Percentiles rank a stretch among this genome's conserved stretches.
phyloP scores from a whole-genome alignment of 192 early-diverging fungal species.

The Pecoramyces ruminantium region DNA sequence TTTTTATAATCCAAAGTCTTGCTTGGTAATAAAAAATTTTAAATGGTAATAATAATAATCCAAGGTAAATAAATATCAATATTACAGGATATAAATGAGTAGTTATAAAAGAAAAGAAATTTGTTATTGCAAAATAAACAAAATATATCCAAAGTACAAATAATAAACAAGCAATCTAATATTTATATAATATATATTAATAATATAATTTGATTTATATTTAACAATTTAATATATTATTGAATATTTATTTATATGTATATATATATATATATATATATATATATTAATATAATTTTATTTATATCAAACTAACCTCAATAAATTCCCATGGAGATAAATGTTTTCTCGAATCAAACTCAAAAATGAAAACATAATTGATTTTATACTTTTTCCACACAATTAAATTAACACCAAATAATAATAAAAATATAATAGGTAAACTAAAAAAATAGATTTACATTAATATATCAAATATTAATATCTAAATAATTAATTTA shows the following conservation, averaged over 20 bases:
- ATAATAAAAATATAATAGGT: slow-evolving; percentile 17
- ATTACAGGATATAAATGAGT: neutral
- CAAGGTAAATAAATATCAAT: neutral
- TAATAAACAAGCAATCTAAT: slow-evolving; percentile 7
- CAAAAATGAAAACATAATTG: slow-evolving; percentile 20
- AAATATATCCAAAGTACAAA: slow-evolving; percentile 4
- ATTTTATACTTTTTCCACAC: slow-evolving; percentile 13
- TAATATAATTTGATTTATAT: slow-evolving; percentile 5
- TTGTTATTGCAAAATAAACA: neutral
- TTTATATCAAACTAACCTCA: neutral
- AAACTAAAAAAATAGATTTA: slow-evolving; percentile 4
- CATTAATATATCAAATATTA: too few species aligned
- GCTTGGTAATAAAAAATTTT: neutral
- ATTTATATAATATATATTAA: slow-evolving; percentile 6
- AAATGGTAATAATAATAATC: neutral
- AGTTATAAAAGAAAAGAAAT: neutral
- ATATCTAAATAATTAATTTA: too few species aligned
- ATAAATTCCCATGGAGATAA: slow-evolving; percentile 2
- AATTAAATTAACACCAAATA: slow-evolving; percentile 8
- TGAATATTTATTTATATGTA: slow-evolving; percentile 2
- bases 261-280: neutral
- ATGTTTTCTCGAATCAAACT: slow-evolving; percentile 15
- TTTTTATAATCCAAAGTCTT: neutral
- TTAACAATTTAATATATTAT: slow-evolving; percentile 3
- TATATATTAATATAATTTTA: too few species aligned